Conservation (phyloP, 768 basidiomycete species). For the Favolaschia claudopus region DNA sequence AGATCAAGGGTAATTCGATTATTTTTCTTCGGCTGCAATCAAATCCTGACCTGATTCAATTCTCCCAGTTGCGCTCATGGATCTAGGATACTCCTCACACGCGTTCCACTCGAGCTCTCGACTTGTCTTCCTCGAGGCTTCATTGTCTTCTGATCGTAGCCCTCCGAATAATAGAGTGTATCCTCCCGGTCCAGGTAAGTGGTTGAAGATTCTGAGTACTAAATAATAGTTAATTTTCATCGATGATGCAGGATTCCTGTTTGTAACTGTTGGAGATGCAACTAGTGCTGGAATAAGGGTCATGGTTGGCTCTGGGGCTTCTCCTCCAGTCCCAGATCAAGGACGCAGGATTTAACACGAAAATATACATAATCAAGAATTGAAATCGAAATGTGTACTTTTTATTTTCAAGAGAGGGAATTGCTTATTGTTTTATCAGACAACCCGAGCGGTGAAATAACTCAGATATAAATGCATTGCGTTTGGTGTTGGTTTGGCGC, state of each 20-base stretch:
- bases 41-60: not conserved
- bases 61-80: conserved; percentile 41
- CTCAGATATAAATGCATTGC: too few species aligned
- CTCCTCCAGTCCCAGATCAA: conserved; percentile 22
- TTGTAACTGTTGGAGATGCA: conserved; percentile 13
- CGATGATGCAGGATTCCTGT: conserved; percentile 16
- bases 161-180: conserved; percentile 42
- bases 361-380: too few species aligned
- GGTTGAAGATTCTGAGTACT: not conserved
- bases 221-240: not conserved
- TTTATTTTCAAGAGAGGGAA: too few species aligned
- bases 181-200: not conserved
- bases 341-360: conserved; percentile 9
- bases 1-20: conserved; percentile 21
- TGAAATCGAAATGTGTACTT: too few species aligned
- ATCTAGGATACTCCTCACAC: conserved; percentile 44
- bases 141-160: conserved; percentile 35
- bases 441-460: too few species aligned
- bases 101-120: conserved; percentile 45
- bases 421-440: too few species aligned
- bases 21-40: not conserved
- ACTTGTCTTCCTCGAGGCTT: conserved; percentile 41
- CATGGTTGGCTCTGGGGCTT: conserved; percentile 21
- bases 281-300: conserved; percentile 13
- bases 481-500: too few species aligned